phyloP scores from a whole-genome alignment of 1,284 basidiomycete species.

The Malassezia globosa region DNA sequence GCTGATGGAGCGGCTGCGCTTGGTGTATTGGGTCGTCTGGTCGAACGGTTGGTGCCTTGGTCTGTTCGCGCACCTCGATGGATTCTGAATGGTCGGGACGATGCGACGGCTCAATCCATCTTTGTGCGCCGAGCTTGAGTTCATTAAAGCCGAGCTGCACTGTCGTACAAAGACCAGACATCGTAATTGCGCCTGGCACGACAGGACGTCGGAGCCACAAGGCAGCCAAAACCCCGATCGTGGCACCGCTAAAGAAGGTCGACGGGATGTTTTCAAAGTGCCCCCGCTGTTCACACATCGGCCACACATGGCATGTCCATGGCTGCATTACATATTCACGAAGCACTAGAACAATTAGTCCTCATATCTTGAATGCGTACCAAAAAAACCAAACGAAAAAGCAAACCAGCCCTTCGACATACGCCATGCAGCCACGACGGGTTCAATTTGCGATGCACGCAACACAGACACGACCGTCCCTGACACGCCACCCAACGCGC shows the following conservation, averaged over 20 bases:
- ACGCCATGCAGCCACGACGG: background rate
- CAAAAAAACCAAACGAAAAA: conserved; percentile 16
- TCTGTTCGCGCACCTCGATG: background rate
- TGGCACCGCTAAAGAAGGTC: conserved; percentile 4
- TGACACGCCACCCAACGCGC: background rate
- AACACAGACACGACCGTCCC: background rate
- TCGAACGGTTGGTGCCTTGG: background rate
- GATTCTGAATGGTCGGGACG: background rate
- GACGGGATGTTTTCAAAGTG: conserved; percentile 1
- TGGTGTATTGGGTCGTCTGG: background rate
- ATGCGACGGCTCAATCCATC: no score
- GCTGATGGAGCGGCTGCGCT: no score
- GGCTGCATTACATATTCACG: conserved; percentile 9
- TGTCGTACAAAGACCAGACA: background rate
- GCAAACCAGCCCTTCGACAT: conserved; percentile 5
- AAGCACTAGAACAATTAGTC: background rate
- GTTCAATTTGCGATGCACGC: background rate
- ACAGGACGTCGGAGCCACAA: conserved; percentile 1
- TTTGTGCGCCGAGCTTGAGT: background rate
- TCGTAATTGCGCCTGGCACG: conserved; percentile 6
- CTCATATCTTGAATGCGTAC: conserved; percentile 3
- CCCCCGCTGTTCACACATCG: background rate
- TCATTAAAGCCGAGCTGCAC: conserved; percentile 9
- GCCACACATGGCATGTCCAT: background rate
- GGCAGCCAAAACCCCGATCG: conserved; percentile 5